phyloP scores from a whole-genome alignment of 2,329 filamentous ascomycete genomes.

The Cryphonectria japonica region DNA sequence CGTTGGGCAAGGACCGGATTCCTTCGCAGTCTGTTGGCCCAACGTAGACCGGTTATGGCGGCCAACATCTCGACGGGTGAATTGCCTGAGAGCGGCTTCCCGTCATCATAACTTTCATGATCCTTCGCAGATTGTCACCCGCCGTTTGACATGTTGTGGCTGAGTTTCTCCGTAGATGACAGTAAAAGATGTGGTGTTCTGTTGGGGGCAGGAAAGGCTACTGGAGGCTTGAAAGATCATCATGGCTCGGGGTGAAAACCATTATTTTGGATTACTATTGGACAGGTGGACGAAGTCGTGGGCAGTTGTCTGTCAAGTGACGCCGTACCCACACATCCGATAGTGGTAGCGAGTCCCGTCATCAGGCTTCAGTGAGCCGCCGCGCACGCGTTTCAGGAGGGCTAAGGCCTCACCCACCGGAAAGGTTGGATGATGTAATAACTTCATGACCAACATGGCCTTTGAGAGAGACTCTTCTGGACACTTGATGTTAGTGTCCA shows the following conservation, averaged over 20 bases:
- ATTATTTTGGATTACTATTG: not conserved
- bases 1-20: not conserved
- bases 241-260: not conserved
- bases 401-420: not conserved
- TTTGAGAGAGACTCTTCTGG: not conserved
- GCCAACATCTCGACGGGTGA: not conserved
- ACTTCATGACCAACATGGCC: not conserved
- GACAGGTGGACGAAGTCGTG: not conserved
- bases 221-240: not conserved
- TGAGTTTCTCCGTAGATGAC: not conserved
- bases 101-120: not conserved
- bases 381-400: not conserved
- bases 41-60: not conserved
- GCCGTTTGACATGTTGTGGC: not conserved
- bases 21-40: not conserved
- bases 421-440: conserved; percentile 1
- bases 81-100: not conserved
- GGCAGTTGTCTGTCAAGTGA: not conserved
- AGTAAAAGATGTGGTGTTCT: not conserved
- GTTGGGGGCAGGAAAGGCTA: not conserved
- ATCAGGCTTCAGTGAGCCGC: not conserved
- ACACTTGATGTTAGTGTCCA: not conserved
- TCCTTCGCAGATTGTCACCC: not conserved
- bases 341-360: not conserved
- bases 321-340: not conserved